Base-by-base conservation (phyloP, 805 yeast genomes). In the Kazachstania viticola region DNA sequence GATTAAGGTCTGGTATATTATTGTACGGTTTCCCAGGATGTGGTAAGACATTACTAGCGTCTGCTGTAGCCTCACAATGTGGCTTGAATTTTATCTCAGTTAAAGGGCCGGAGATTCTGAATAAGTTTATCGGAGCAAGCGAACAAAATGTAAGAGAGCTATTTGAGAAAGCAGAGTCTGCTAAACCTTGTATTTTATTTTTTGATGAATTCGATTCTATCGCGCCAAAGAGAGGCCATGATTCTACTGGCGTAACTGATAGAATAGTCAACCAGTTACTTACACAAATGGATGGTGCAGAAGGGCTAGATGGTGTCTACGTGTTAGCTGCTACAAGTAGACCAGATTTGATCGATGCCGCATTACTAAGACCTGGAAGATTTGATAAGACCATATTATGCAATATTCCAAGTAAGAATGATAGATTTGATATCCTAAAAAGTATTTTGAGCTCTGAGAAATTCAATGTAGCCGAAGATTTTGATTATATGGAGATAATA, bases 201-300 rank as follows among this genome's bases (percentile, higher is more conserved):
- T 87, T 88, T 56, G 97, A 88, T 58, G 96, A 88, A 50, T 87
- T 88, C 54, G 97, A 88, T 46, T 85, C 97, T 0, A 84, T 91
- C 49, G 96, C 97, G 0, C 97, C 97, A 1, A 87, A 87, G 53
- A 77, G 97, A 67, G 97, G 97, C 2, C 96, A 87, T 48, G 98
- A 88, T 52, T 82, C 94, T 1, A 87, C 97, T 0, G 97, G 97
- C 35, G 97, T 91, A 4, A 91, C 97, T 3, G 98, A 91, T 54
- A 69, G 98, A 45, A 95, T 91, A 25, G 98, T 91, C 17, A 91
- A 91, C 58, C 98, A 91, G 52, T 72, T 91, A 73, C 69, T 91
- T 46, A 91, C 98, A 0, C 96, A 91, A 53, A 87, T 91, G 95
- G 98, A 91, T 56, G 98, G 98, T 61, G 97, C 97, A 1, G 97